Conservation (phyloP, 805 yeast genomes). For the Nakazawaea ambrosiae region DNA sequence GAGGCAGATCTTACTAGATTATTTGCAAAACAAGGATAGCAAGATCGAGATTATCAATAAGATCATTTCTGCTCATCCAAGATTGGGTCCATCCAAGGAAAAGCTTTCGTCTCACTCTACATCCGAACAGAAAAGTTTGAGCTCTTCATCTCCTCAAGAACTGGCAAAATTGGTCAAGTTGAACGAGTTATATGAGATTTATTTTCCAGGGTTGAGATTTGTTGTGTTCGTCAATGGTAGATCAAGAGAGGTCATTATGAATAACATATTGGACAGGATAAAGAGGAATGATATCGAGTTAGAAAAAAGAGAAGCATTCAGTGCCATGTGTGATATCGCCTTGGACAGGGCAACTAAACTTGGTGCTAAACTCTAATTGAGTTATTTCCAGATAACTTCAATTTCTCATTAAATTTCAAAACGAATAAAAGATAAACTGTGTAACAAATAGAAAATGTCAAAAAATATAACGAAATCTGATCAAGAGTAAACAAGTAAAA, state of each 20-base stretch:
- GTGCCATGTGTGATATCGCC: slow-evolving; percentile 92
- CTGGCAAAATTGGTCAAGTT: slow-evolving; percentile 40
- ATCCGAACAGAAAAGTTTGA: slow-evolving; percentile 63
- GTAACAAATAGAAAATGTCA: too few relatives aligned
- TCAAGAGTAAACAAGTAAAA: too few relatives aligned
- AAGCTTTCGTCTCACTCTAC: slow-evolving; percentile 59
- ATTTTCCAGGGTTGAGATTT: slow-evolving; percentile 64
- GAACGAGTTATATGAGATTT: slow-evolving; percentile 40
- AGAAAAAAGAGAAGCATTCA: slow-evolving; percentile 64
- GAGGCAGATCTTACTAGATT: slow-evolving; percentile 29
- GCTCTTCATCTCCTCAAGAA: slow-evolving; percentile 40
- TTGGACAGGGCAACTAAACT: slow-evolving; percentile 62
- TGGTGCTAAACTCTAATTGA: slow-evolving; percentile 28
- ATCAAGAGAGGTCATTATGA: slow-evolving; percentile 56
- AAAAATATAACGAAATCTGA: too few relatives aligned
- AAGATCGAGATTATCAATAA: slow-evolving; percentile 16
- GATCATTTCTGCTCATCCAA: slow-evolving; percentile 87
- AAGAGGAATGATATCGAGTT: slow-evolving; percentile 38
- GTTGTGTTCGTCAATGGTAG: slow-evolving; percentile 90
- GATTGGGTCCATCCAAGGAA: slow-evolving; percentile 60
- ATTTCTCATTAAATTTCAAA: too few relatives aligned
- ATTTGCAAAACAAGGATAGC: not conserved
- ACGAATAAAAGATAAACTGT: not conserved
- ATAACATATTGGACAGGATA: slow-evolving; percentile 54
- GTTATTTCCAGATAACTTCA: not conserved